Percentiles rank a stretch among this genome's conserved stretches.
Conservation (phyloP, 2,329 filamentous ascomycete species). For the Pyrenophora graminea region DNA sequence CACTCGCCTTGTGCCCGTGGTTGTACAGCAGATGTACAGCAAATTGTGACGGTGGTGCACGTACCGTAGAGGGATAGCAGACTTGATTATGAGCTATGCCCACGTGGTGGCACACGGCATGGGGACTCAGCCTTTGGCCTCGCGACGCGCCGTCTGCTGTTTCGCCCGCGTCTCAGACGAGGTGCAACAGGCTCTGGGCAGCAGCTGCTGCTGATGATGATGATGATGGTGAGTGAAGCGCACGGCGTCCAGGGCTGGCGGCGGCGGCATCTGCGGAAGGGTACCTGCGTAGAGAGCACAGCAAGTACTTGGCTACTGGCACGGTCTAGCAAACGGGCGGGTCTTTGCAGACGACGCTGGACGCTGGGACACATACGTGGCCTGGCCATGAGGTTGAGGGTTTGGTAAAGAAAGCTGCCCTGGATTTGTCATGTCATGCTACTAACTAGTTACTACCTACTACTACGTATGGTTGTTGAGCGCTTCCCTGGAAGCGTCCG, state of each 20-base stretch:
- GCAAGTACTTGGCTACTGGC: background rate
- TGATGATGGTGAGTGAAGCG: background rate
- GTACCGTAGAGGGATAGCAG: background rate
- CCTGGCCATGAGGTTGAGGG: background rate
- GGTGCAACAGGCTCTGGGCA: too few relatives aligned
- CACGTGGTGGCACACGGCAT: slow-evolving; percentile 20
- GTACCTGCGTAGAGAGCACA: background rate
- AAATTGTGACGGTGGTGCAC: slow-evolving; percentile 4
- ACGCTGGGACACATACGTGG: too few relatives aligned
- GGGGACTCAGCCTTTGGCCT: too few relatives aligned
- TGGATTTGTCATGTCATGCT: background rate
- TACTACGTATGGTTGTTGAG: background rate
- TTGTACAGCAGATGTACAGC: background rate
- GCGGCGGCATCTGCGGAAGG: slow-evolving; percentile 6
- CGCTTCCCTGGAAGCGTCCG: background rate
- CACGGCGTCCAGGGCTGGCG: slow-evolving; percentile 14
- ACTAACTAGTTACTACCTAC: too few relatives aligned
- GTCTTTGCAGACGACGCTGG: background rate
- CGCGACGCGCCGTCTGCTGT: too few relatives aligned
- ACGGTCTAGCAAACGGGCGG: background rate
- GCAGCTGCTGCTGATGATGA: too few relatives aligned
- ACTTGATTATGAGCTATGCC: background rate
- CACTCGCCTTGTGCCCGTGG: slow-evolving; percentile 4
- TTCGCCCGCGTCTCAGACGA: too few relatives aligned
- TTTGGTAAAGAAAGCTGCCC: background rate